phyloP scores from a whole-genome alignment of 1,284 basidiomycete genomes.

The Naganishia albida region DNA sequence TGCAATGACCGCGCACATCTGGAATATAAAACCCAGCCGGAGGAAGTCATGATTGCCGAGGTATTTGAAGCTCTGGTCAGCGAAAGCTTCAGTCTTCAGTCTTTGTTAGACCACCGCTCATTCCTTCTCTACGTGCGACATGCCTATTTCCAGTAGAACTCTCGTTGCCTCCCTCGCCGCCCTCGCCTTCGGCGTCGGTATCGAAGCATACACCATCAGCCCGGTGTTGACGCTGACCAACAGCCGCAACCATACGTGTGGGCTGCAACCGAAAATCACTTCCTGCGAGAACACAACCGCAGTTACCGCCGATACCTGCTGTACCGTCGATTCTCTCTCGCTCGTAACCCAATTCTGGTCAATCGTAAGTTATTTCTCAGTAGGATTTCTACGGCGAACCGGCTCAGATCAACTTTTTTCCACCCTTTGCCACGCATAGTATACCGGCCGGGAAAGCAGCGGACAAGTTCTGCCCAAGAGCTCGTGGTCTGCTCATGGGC shows the following conservation, averaged over 20 bases:
- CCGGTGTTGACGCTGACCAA: conserved; percentile 20
- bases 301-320: conserved; percentile 31
- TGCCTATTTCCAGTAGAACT: conserved; percentile 11
- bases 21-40: no score
- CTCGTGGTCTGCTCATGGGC: conserved; percentile 67
- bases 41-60: no score
- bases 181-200: not conserved
- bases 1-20: no score
- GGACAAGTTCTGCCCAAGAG: conserved; percentile 66
- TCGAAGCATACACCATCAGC: conserved; percentile 13
- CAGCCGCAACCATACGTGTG: conserved; percentile 25
- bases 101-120: no score
- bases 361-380: conserved; percentile 43
- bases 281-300: conserved; percentile 25
- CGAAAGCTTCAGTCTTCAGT: no score
- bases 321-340: conserved; percentile 10
- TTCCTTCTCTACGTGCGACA: not conserved
- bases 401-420: no score
- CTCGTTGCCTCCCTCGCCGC: conserved; percentile 17
- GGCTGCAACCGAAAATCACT: conserved; percentile 17
- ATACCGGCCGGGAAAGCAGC: conserved; percentile 64
- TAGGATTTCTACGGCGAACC: no score
- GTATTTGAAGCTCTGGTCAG: no score
- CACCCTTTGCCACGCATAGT: conserved; percentile 43
- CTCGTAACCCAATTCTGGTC: conserved; percentile 67